These are phyloP conservation scores for Neofusicoccum parvum DNA, from an alignment of 2,329 filamentous ascomycete species.

Conservation along the genomic window DNA sequence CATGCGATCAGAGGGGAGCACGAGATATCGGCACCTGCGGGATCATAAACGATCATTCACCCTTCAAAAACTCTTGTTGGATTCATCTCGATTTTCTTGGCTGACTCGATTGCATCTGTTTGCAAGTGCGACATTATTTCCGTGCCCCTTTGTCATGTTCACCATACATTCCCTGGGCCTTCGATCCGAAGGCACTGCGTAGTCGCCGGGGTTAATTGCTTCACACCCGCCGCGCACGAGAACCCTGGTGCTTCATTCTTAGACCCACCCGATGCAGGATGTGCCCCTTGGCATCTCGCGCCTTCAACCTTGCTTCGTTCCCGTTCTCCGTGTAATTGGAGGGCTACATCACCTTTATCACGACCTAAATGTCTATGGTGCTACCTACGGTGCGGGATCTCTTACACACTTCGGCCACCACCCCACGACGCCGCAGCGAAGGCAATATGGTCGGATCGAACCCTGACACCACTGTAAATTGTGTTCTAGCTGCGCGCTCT, in stretches of 20 bases:
- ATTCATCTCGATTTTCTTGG: neutral
- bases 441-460: neutral
- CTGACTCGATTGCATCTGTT: neutral
- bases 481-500: neutral
- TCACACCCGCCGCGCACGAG: neutral
- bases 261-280: neutral
- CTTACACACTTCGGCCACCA: neutral
- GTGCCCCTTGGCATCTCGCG: neutral
- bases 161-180: neutral
- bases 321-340: neutral
- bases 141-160: neutral
- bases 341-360: neutral
- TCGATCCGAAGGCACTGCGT: slow-evolving; percentile 3
- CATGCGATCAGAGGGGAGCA: neutral
- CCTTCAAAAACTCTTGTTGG: neutral
- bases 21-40: neutral
- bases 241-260: neutral
- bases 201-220: neutral
- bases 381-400: neutral
- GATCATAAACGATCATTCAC: neutral
- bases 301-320: neutral
- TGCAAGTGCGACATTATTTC: neutral
- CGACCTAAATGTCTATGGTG: neutral
- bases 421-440: no score
- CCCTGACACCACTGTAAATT: neutral